Evolutionary conservation across 208 protist species (phyloP), one percentile per base, ranked within the genome.

Genomic region (Trypanosoma brucei): DNA sequence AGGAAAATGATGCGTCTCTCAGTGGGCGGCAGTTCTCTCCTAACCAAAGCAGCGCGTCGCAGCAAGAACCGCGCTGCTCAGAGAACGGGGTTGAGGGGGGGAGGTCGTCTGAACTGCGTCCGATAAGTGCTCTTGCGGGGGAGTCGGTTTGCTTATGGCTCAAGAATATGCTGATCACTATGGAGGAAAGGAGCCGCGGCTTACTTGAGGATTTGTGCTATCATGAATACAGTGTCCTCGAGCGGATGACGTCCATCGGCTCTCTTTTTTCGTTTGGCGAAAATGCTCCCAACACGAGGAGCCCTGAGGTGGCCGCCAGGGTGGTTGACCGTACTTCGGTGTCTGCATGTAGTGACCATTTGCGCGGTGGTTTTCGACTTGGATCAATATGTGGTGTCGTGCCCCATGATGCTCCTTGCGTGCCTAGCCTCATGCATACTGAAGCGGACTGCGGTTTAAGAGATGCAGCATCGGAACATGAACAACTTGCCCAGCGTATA

Each of bases 391-490:
- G 61, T 38, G n/a, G 1, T 46, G 3, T 72, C 4, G 51, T 50
- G 5, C 42, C 42, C 42, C 58, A 9, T 33, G 34, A 39, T 6
- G 54, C 34, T 36, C 54, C 35, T 33, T 58, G 30, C 46, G 8
- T 2, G 9, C 33, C 36, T 54, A 45, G 1, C 5, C 9, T n/a
- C 33, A 31, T 13, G 22, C 8, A 7, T 9, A 14, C 2, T 46
- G 70, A 77, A 66, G 49, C 66, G 57, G 63, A 70, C 57, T 55
- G 89, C 53, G 38, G 62, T 34, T 51, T 57, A n/a, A 70, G 68
- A 52, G 65, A 53, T 22, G 56, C 88, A 46, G 46, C 75, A 54
- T 65, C 63, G 11, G 83, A 88, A 51, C 68, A 78, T 55, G 62
- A 22, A 0, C 55, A 45, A n/a, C 66, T 77, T n/a, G 59, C 76